These are phyloP conservation scores for Lecanicillium sp. DNA, from an alignment of 2,329 filamentous ascomycete genomes.

Conservation along the genomic window DNA sequence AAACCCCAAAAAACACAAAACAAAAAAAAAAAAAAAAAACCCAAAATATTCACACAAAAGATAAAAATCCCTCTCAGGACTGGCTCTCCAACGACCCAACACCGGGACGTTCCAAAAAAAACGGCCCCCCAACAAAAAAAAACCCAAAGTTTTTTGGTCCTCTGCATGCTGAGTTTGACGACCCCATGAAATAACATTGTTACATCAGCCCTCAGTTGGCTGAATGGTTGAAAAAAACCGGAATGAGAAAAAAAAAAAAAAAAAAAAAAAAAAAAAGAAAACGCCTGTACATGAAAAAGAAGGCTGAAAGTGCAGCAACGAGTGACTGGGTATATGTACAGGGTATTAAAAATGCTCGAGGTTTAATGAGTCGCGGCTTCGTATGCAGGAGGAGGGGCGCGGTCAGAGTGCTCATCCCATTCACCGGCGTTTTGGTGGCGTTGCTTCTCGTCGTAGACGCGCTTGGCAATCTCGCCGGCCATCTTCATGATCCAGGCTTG, in stretches of 20 bases:
- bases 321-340: slow-evolving; percentile 9
- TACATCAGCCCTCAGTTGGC: no score
- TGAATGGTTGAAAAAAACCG: no score
- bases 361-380: slow-evolving; percentile 39
- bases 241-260: background rate
- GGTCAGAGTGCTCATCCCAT: slow-evolving; percentile 33
- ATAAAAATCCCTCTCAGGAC: no score
- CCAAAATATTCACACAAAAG: no score
- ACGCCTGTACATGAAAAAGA: slow-evolving; percentile 7
- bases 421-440: slow-evolving; percentile 43
- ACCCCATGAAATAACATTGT: no score
- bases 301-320: slow-evolving; percentile 4
- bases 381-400: slow-evolving; percentile 53
- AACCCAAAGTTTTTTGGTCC: no score
- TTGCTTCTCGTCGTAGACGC: slow-evolving; percentile 80
- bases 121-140: no score
- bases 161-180: no score
- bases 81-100: no score
- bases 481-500: slow-evolving; percentile 90
- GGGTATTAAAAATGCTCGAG: slow-evolving; percentile 2
- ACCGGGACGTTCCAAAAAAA: no score
- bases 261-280: background rate
- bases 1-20: no score
- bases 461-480: slow-evolving; percentile 81
- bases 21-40: no score